Evolutionary conservation across 148 eudicot species (phyloP).

Genomic region (Amaranthus cruentus): DNA sequence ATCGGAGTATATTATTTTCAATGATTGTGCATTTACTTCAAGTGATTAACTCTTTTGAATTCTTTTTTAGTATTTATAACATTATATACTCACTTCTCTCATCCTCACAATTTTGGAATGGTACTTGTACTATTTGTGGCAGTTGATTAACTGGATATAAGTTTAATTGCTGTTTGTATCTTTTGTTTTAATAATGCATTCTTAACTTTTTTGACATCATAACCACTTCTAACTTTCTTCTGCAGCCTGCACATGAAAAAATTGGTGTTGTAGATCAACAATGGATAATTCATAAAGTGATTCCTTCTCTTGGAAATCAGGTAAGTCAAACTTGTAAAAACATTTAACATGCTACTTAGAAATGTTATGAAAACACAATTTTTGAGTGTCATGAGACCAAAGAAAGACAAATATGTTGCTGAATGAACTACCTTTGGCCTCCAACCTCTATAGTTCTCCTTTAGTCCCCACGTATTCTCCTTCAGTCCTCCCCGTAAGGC

Average conservation of each 20-base stretch:
- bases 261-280: constrained; percentile 86
- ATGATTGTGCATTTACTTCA: no score
- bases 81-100: not conserved
- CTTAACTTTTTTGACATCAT: not conserved
- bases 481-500: no score
- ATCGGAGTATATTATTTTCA: no score
- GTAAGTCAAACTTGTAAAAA: constrained; percentile 19
- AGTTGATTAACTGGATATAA: not conserved
- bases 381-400: not conserved
- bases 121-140: not conserved
- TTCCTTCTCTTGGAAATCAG: constrained; percentile 77
- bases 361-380: not conserved
- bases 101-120: not conserved
- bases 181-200: not conserved
- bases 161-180: not conserved
- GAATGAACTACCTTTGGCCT: not conserved
- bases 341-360: not conserved
- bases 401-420: not conserved
- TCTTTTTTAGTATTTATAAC: not conserved
- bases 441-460: no score
- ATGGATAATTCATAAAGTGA: constrained; percentile 75
- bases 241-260: constrained; percentile 90
- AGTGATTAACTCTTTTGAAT: no score
- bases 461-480: no score
- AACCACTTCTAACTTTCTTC: not conserved